Evolutionary conservation across 176 grass and related monocot genomes (phyloP), one percentile per base, ranked within the genome.

Genomic region (Oryza glaberrima): DNA sequence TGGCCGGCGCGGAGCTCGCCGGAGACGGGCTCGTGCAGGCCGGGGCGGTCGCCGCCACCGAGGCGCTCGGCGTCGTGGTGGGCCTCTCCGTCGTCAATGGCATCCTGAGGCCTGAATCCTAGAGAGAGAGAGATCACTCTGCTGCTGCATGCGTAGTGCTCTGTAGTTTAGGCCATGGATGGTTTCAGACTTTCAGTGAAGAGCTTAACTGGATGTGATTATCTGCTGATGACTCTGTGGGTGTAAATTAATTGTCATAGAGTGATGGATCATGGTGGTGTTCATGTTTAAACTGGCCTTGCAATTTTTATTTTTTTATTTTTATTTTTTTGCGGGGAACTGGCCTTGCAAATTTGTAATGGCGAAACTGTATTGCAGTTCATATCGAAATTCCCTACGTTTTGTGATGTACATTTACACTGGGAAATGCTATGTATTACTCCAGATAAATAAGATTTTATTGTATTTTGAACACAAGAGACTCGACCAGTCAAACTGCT

Each of bases 81-180:
- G 90, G 90, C 36, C 30, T 98, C 49, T 93, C 95, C 60, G 92
- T 98, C 14, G 92, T 98, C 74, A 90, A 95, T 69, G 87, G 95
- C 51, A 98, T 98, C 84, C 85, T 98, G 8, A 81, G 81, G 58
- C 67, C 90, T 16, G 92, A 98, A 67, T 43, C 72, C 6, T 78
- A 94, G 92, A 81, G 17, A 12, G 5, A 56, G 15, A 49, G 9
- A 45, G 44, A 41, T 8, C 40, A 44, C 43, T 44, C 11, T 36
- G 26, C 49, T 7, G 14, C 11, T 23, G 0, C 6, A 11, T 64
- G 40, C 13, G n/a, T 75, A 2, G 41, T 43, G 54, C 19, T 13
- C 4, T 43, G 2, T 74, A 22, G 7, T 16, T 82, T 82, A 2
- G 46, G 73, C 74, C 44, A 14, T 1, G 9, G 5, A 4, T 45